Evolutionary conservation across 768 basidiomycete genomes (phyloP), one percentile per base, ranked within the genome.

Genomic region (Botryobasidium botryosum): DNA sequence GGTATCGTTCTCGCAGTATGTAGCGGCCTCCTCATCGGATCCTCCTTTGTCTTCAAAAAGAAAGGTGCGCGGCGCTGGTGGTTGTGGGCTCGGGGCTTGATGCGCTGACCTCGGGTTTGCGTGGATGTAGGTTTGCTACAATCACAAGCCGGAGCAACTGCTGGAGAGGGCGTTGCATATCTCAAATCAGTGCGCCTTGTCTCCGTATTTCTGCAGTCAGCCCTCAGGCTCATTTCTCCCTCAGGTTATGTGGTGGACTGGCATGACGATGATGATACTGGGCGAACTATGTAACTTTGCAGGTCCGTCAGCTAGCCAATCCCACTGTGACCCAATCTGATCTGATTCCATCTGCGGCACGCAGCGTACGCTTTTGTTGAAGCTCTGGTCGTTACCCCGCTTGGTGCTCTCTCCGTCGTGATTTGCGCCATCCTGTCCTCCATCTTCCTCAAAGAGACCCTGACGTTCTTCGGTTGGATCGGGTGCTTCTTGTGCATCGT

Each of bases 31-130:
- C 74, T 99, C 49, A 99, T 97, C 49, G 94, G 92, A 4, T 72
- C 73, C 32, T 81, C 78, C 54, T 97, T 96, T 61, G 91, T 97
- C 2, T 80, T 99, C 67, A 99, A 99, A 75, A 99, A 99, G 72
- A 94, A 87, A 57, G 92, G 84, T 6, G 66, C 87, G 17, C 58
- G 87, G 43, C 69, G 75, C 60, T 75, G 78, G 58, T 82, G 84
- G 66, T 39, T 39, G 10, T 39, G 12, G 37, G 21, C 12, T 39
- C 37, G 23, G 27, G 10, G 35, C 18, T 17, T 26, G 2, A 12
- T 28, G 10, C 21, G 4, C 6, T 2, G 41, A 20, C 17, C 4
- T 35, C n/a, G 15, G 17, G 35, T 20, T 10, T 8, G n/a, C 26
- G 15, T 6, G 29, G 2, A 5, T 7, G 1, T 28, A 46, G 51